Conservation (phyloP, 2,329 filamentous ascomycete species). For the Aspergillus glaucus region DNA sequence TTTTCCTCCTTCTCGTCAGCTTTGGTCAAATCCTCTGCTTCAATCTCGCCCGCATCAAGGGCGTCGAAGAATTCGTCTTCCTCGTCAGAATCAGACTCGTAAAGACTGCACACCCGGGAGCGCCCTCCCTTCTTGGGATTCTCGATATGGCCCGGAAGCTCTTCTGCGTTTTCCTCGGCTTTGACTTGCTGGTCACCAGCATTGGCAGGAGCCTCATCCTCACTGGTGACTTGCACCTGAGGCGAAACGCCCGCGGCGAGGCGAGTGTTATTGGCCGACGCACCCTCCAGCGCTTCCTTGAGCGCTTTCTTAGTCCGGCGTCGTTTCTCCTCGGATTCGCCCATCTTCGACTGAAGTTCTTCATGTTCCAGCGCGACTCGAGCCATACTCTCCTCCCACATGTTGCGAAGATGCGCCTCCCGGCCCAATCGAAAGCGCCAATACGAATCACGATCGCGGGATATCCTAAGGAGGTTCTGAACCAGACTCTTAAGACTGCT, state of each 20-base stretch:
- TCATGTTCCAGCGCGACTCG: conserved; percentile 94
- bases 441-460: conserved; percentile 86
- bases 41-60: conserved; percentile 84
- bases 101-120: conserved; percentile 65
- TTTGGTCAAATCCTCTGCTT: conserved; percentile 57
- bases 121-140: conserved; percentile 58
- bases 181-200: conserved; percentile 27
- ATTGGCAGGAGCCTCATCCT: conserved; percentile 31
- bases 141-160: conserved; percentile 5
- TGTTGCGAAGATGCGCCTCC: conserved; percentile 81
- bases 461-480: conserved; percentile 82
- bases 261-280: conserved; percentile 35
- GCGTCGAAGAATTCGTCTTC: conserved; percentile 93
- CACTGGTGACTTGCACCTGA: conserved; percentile 28
- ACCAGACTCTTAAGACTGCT: conserved; percentile 78
- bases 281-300: conserved; percentile 70
- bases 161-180: conserved; percentile 6
- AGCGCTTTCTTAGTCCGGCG: conserved; percentile 84
- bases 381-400: conserved; percentile 99
- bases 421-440: conserved; percentile 94
- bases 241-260: conserved; percentile 26
- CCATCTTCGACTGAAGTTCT: conserved; percentile 76
- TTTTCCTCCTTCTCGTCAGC: conserved; percentile 42
- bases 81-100: conserved; percentile 68
- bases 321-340: conserved; percentile 83